phyloP scores from a whole-genome alignment of 176 grass and related monocot species.

The Poa pratensis region DNA sequence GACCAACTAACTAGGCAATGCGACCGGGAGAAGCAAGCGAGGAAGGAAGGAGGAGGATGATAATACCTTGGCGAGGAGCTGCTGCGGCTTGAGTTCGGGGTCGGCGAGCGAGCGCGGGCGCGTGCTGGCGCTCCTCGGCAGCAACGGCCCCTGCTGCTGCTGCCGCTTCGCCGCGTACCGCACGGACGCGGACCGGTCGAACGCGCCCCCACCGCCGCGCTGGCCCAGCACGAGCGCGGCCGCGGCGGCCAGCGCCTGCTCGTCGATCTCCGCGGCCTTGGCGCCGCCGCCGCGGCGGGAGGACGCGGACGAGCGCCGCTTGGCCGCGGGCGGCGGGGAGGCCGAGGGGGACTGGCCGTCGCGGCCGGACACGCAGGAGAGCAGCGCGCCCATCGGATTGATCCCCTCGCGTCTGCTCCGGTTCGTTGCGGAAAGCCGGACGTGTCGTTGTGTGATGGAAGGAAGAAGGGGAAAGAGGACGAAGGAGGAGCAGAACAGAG shows the following conservation, averaged over 20 bases:
- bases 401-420: conserved; percentile 1
- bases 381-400: conserved; percentile 56
- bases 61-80: conserved; percentile 78
- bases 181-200: conserved; percentile 84
- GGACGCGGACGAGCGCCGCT: conserved; percentile 44
- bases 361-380: conserved; percentile 70
- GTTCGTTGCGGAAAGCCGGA: neutral
- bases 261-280: conserved; percentile 64
- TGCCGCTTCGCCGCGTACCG: conserved; percentile 57
- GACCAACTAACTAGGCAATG: conserved; percentile 36
- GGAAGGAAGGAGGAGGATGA: neutral
- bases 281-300: conserved; percentile 38
- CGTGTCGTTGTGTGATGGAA: neutral
- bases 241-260: conserved; percentile 82
- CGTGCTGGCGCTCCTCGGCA: conserved; percentile 88
- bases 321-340: conserved; percentile 32
- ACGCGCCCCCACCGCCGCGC: conserved; percentile 36
- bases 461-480: neutral
- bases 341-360: conserved; percentile 2
- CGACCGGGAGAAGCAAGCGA: neutral
- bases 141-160: conserved; percentile 56
- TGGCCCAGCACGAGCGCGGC: conserved; percentile 71
- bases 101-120: conserved; percentile 77
- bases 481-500: neutral
- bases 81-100: conserved; percentile 76